phyloP scores from a whole-genome alignment of 78 protist species.

The Trichosphaerium sp. region DNA sequence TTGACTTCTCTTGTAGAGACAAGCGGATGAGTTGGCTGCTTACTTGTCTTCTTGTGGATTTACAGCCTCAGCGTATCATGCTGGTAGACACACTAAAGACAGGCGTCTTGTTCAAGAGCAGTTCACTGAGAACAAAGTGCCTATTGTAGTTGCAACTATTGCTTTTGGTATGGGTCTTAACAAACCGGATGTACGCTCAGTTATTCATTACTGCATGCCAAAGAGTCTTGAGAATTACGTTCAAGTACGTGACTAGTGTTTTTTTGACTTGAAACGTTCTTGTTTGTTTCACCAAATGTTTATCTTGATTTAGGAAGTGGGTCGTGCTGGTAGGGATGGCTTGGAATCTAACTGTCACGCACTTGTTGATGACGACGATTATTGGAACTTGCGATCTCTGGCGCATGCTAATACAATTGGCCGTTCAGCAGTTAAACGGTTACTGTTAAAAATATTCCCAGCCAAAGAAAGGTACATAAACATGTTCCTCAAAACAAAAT shows the following conservation, averaged over 20 bases:
- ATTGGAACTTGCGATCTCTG: too few relatives aligned
- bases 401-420: too few relatives aligned
- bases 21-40: constrained; percentile 4
- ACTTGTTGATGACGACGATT: too few relatives aligned
- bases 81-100: constrained; percentile 1
- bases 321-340: constrained; percentile 89
- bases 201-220: constrained; percentile 78
- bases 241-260: too few relatives aligned
- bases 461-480: too few relatives aligned
- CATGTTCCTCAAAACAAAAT: too few relatives aligned
- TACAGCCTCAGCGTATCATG: constrained; percentile 20
- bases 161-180: constrained; percentile 97
- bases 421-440: too few relatives aligned
- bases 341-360: too few relatives aligned
- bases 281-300: constrained; percentile 1
- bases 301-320: constrained; percentile 24
- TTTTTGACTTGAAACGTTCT: not conserved
- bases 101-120: constrained; percentile 17
- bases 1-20: not conserved
- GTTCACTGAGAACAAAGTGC: constrained; percentile 40
- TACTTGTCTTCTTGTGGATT: not conserved
- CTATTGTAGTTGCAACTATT: constrained; percentile 83
- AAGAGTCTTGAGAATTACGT: constrained; percentile 71
- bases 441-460: too few relatives aligned
- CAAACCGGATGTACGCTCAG: constrained; percentile 77